Base-by-base conservation (phyloP, 176 grass and related monocot genomes). In the Musa beccarii region DNA sequence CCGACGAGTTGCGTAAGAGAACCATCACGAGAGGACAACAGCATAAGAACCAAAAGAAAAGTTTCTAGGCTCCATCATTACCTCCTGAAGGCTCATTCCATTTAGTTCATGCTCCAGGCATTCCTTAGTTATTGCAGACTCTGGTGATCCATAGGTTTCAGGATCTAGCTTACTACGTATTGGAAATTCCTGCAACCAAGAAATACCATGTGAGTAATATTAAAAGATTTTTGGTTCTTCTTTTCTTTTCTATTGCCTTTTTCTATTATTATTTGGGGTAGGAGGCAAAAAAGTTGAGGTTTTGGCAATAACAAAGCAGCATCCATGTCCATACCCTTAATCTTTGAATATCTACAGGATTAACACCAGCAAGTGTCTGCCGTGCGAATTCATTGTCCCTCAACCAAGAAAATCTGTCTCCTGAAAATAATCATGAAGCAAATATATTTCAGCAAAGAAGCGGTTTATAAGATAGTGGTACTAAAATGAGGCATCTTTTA, bases 81-180 rank as follows among this genome's bases (percentile, higher is more conserved):
- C 90, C 81, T 90, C 81, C 49, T 80, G 49, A 52, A 80, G 69
- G 69, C 69, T 80, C 69, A 80, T 80, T 80, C 78, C 78, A 50
- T 79, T 82, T 63, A 80, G 28, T 73, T 80, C 78, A 73, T 80
- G 78, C 57, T 80, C 78, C n/a, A 80, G 61, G 15, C 54, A 72
- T 73, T 80, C 78, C 56, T 73, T 80, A 72, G 78, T 80, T 72
- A 80, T 73, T 53, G 69, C 78, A 51, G 78, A 80, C 24, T 80
- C 69, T 13, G 78, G 56, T 4, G 69, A 13, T 24, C 79, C 79
- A 65, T 80, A 80, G 29, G 53, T 16, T 73, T 59, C 59, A 73
- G 79, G 69, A 53, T 80, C 79, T 49, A 80, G 54, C 50, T 80
- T 80, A 22, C 79, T 73, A 8, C 13, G 56, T 73, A 80, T 73